Evolutionary conservation across 1,139 yeast species (phyloP).

Genomic region (Yamadazyma kanchanaburiensis): DNA sequence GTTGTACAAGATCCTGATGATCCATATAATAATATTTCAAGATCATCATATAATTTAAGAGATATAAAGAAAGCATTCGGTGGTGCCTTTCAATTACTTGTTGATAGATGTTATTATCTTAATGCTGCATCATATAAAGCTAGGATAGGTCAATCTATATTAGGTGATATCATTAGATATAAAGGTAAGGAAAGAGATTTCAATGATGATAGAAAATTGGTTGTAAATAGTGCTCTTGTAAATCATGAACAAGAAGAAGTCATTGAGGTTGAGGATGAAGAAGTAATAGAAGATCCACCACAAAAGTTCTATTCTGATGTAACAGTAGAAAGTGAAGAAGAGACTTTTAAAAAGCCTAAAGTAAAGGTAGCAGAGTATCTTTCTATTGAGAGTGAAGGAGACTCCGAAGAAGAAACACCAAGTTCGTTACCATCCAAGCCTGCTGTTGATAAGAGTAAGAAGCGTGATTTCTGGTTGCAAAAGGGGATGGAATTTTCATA

Average conservation of each 20-base stretch:
- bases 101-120: slow-evolving; percentile 63
- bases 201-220: slow-evolving; percentile 68
- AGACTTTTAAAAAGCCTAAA: slow-evolving; percentile 10
- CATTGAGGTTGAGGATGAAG: slow-evolving; percentile 21
- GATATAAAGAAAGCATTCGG: slow-evolving; percentile 85
- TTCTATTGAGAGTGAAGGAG: slow-evolving; percentile 23
- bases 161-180: slow-evolving; percentile 78
- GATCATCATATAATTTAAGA: slow-evolving; percentile 80
- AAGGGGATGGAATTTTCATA: slow-evolving; percentile 34
- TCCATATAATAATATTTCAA: slow-evolving; percentile 71
- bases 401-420: slow-evolving; percentile 5
- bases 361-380: slow-evolving; percentile 25
- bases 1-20: slow-evolving; percentile 93
- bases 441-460: slow-evolving; percentile 31
- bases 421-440: slow-evolving; percentile 13
- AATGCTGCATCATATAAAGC: slow-evolving; percentile 61
- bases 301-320: slow-evolving; percentile 43
- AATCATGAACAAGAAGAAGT: slow-evolving; percentile 11
- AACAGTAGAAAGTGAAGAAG: slow-evolving; percentile 40
- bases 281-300: slow-evolving; percentile 24
- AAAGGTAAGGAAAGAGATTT: slow-evolving; percentile 77
- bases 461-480: slow-evolving; percentile 43
- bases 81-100: slow-evolving; percentile 83
- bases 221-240: slow-evolving; percentile 57
- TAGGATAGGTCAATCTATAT: slow-evolving; percentile 68